Evolutionary conservation across 768 basidiomycete genomes (phyloP), one percentile per base, ranked within the genome.

Genomic region (Boletus vinaceobasis): DNA sequence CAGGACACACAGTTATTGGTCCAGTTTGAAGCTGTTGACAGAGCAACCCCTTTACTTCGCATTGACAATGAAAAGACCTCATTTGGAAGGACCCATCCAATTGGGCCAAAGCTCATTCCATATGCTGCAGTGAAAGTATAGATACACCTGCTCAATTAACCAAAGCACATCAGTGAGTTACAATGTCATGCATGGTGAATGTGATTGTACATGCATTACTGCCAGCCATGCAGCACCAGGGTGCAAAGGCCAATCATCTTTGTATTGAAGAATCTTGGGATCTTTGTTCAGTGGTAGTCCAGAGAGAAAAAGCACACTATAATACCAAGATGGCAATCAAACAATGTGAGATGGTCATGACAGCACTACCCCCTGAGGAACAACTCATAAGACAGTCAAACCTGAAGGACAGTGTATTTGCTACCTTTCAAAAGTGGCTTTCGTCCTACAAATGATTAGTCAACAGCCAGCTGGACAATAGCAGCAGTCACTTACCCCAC

Each of bases 11-110:
- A 93, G 55, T 93, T 93, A 63, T 92, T 92, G 26, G 81, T 61
- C 90, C 90, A 93, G 60, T 89, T 90, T n/a, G 87, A 88, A 3
- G 89, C 87, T 2, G 91, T 93, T 19, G 89, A 85, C 21, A 95
- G 63, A 23, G 90, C 83, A 5, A 93, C 91, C 45, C 93, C 93
- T 65, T 85, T 86, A 60, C 88, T 86, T 57, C 91, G 77, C 72
- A 89, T 78, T 3, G 88, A 86, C 1, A 89, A 73, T 1, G 92
- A 83, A 64, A 93, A 92, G 2, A 94, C 84, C 70, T 94, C 91
- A 58, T 82, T 85, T 0, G 91, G 88, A 8, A 93, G 79, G 2
- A 92, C 83, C 91, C 91, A 93, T 4, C 84, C 85, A 56, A 93
- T 79, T 0, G 91, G 89, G 1, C 90, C 90, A 57, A 87, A 83